A percentile compares a stretch with the other conserved stretches of the same genome.
These are phyloP conservation scores for Cladorrhinum sp. DNA, from an alignment of 2,329 filamentous ascomycete species.

Conservation along the genomic window DNA sequence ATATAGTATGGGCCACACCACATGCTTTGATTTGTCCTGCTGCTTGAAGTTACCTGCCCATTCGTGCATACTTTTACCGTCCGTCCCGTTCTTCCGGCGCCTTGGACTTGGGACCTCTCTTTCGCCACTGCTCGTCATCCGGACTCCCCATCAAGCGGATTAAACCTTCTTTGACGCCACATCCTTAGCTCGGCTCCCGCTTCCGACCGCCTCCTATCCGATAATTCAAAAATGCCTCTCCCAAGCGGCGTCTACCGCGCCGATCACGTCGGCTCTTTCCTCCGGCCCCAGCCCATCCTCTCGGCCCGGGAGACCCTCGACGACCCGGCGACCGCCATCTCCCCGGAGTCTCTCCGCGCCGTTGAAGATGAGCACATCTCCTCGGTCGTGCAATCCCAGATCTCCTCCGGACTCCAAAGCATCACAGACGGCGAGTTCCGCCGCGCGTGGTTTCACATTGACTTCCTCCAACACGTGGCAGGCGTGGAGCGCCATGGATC, in stretches of 20 bases:
- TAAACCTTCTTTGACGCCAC: neutral
- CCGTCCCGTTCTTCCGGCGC: neutral
- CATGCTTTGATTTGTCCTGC: too few relatives aligned
- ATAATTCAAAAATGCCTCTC: constrained; percentile 36
- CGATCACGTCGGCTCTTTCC: constrained; percentile 56
- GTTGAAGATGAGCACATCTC: constrained; percentile 50
- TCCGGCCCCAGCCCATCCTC: constrained; percentile 49
- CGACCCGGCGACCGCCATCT: constrained; percentile 40
- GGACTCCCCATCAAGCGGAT: neutral
- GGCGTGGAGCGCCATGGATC: constrained; percentile 51
- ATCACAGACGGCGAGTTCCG: constrained; percentile 57
- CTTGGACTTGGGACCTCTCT: neutral
- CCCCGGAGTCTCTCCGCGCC: constrained; percentile 43
- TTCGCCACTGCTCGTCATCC: too few relatives aligned
- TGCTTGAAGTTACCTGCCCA: too few relatives aligned
- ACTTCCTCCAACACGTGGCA: constrained; percentile 53
- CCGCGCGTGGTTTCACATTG: constrained; percentile 56
- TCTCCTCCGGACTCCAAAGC: constrained; percentile 46
- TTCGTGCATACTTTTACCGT: too few relatives aligned
- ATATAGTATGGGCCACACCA: neutral
- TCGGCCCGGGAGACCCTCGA: constrained; percentile 47
- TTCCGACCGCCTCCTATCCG: neutral
- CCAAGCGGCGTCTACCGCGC: constrained; percentile 45
- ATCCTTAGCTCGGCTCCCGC: neutral
- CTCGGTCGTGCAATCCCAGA: constrained; percentile 46